Evolutionary conservation across 306 rosid species (phyloP).

Genomic region (Rosa persica): DNA sequence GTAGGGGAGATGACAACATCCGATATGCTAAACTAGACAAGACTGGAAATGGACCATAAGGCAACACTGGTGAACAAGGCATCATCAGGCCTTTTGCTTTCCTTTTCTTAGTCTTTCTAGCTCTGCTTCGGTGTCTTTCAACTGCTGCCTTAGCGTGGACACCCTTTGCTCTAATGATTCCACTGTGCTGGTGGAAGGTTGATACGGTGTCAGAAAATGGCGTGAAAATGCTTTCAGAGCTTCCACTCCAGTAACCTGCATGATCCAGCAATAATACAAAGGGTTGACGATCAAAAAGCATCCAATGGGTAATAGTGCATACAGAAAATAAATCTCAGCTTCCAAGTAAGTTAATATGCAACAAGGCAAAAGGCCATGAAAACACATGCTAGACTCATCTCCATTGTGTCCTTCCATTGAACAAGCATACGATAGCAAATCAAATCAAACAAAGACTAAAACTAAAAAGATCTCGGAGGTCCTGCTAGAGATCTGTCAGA

Average conservation of each 20-base stretch:
- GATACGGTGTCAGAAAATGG: slow-evolving; percentile 60
- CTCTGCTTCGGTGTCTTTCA: slow-evolving; percentile 69
- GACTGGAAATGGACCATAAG: slow-evolving; percentile 27
- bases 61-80: slow-evolving; percentile 17
- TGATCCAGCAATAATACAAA: slow-evolving; percentile 19
- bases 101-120: slow-evolving; percentile 60
- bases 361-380: background rate
- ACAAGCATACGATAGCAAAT: background rate
- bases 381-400: background rate
- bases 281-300: slow-evolving; percentile 1
- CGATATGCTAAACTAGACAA: slow-evolving; percentile 24
- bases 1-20: slow-evolving; percentile 25
- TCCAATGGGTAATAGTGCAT: background rate
- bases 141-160: slow-evolving; percentile 47
- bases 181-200: slow-evolving; percentile 42
- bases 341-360: background rate
- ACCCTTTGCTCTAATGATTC: slow-evolving; percentile 66
- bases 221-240: slow-evolving; percentile 74
- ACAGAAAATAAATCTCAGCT: background rate
- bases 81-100: slow-evolving; percentile 42
- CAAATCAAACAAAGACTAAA: background rate
- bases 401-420: background rate
- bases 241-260: slow-evolving; percentile 88
- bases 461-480: background rate
- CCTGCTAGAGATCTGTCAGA: background rate